These are phyloP conservation scores for Xanthoparmelia taractica DNA, from an alignment of 495 filamentous ascomycete species.

Conservation along the genomic window DNA sequence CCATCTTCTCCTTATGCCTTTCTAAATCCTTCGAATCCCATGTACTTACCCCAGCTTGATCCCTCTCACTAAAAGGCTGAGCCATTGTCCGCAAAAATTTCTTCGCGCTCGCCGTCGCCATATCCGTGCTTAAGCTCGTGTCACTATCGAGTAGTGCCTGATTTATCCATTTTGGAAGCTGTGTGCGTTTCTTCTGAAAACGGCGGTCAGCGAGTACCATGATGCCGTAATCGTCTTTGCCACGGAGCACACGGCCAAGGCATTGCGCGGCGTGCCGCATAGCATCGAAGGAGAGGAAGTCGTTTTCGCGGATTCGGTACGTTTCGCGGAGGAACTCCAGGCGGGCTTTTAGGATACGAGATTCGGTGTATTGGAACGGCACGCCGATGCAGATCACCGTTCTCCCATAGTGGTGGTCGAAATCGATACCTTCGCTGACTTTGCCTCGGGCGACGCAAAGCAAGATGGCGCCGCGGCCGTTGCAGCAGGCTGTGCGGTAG, in stretches of 20 bases:
- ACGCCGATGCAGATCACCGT: slow-evolving; percentile 96
- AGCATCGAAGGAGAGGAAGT: slow-evolving; percentile 97
- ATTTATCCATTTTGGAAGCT: slow-evolving; percentile 96
- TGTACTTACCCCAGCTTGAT: slow-evolving; percentile 86
- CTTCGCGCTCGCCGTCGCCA: slow-evolving; percentile 82
- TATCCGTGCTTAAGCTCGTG: slow-evolving; percentile 85
- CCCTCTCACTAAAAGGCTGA: slow-evolving; percentile 71
- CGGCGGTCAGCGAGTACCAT: slow-evolving; percentile 95
- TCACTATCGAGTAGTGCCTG: slow-evolving; percentile 78
- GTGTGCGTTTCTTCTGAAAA: slow-evolving; percentile 79
- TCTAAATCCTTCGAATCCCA: slow-evolving; percentile 77
- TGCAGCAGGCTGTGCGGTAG: slow-evolving; percentile 94
- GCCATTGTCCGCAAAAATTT: slow-evolving; percentile 86
- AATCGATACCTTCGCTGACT: slow-evolving; percentile 96
- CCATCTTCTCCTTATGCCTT: slow-evolving; percentile 67
- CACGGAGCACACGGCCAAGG: slow-evolving; percentile 86
- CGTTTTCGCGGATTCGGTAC: slow-evolving; percentile 93
- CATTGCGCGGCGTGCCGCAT: slow-evolving; percentile 98
- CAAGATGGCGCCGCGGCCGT: slow-evolving; percentile 86
- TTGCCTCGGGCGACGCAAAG: slow-evolving; percentile 95
- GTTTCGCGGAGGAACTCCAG: slow-evolving; percentile 94
- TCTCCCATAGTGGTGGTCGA: slow-evolving; percentile 97
- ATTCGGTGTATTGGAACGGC: slow-evolving; percentile 98
- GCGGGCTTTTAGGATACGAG: slow-evolving; percentile 89
- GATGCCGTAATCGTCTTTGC: slow-evolving; percentile 97